These are phyloP conservation scores for Berberis vulgaris DNA, from an alignment of 164 flowering plant genomes.

Conservation along the genomic window DNA sequence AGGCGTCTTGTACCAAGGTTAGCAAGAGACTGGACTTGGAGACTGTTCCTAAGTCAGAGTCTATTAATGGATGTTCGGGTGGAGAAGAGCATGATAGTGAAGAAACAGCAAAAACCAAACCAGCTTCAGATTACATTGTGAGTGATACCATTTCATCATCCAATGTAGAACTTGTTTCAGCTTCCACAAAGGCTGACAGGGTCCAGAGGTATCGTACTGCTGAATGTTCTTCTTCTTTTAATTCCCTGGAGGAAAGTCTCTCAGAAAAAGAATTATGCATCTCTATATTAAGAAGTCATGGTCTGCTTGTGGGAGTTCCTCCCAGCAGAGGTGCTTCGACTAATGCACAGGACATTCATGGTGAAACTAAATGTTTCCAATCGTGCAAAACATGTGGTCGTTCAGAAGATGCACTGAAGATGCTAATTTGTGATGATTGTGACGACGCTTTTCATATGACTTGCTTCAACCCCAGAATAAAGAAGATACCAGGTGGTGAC, in stretches of 20 bases:
- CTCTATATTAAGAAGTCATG: slow-evolving; percentile 37
- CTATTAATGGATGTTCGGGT: slow-evolving; percentile 13
- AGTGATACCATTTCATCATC: slow-evolving; percentile 72
- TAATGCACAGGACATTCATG: slow-evolving; percentile 8
- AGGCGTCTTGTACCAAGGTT: not conserved
- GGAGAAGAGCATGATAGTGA: slow-evolving; percentile 17
- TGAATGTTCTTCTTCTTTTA: slow-evolving; percentile 75
- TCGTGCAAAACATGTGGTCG: slow-evolving; percentile 54
- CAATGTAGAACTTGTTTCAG: slow-evolving; percentile 33
- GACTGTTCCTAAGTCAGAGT: slow-evolving; percentile 12
- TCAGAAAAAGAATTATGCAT: slow-evolving; percentile 50
- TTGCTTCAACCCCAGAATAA: slow-evolving; percentile 53
- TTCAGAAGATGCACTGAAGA: slow-evolving; percentile 30
- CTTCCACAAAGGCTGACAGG: slow-evolving; percentile 30
- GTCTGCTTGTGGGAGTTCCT: slow-evolving; percentile 24
- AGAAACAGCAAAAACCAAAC: slow-evolving; percentile 17
- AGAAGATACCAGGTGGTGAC: slow-evolving; percentile 43
- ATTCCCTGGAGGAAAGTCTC: slow-evolving; percentile 11
- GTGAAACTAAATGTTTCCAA: slow-evolving; percentile 14
- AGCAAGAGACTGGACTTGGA: slow-evolving; percentile 2
- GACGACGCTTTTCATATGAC: slow-evolving; percentile 68
- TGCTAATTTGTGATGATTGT: slow-evolving; percentile 79
- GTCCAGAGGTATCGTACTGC: slow-evolving; percentile 29
- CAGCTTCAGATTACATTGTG: slow-evolving; percentile 20
- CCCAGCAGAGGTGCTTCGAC: slow-evolving; percentile 8